phyloP scores from a whole-genome alignment of 2,329 filamentous ascomycete genomes.

The Cyphellophora europaea region DNA sequence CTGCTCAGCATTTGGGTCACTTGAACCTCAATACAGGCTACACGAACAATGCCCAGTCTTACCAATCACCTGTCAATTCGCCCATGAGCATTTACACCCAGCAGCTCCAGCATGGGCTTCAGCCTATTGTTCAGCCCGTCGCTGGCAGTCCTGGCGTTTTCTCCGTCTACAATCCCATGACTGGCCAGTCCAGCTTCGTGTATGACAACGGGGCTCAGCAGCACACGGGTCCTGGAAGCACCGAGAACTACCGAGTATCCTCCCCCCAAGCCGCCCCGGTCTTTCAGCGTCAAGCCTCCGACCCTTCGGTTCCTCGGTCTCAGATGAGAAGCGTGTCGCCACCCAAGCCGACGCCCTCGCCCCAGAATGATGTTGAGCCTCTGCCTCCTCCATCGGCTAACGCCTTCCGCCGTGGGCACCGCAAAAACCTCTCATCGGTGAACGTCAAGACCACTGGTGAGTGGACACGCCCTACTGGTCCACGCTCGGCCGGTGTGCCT shows the following conservation, averaged over 20 bases:
- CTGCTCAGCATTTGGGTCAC: slow-evolving; percentile 72
- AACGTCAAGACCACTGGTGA: slow-evolving; percentile 39
- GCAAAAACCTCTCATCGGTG: slow-evolving; percentile 72
- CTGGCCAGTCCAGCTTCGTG: slow-evolving; percentile 74
- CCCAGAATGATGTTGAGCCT: slow-evolving; percentile 59
- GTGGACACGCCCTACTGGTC: slow-evolving; percentile 52
- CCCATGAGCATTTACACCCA: slow-evolving; percentile 53
- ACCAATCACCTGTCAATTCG: slow-evolving; percentile 43
- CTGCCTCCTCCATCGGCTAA: slow-evolving; percentile 82
- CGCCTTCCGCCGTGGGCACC: slow-evolving; percentile 87
- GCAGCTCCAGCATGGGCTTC: slow-evolving; percentile 57
- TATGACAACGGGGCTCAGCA: slow-evolving; percentile 57
- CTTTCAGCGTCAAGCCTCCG: slow-evolving; percentile 73
- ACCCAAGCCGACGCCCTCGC: slow-evolving; percentile 56
- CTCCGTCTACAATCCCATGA: slow-evolving; percentile 75
- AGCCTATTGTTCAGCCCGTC: slow-evolving; percentile 54
- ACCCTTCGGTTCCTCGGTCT: slow-evolving; percentile 38
- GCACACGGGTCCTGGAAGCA: slow-evolving; percentile 19
- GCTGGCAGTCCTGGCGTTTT: slow-evolving; percentile 66
- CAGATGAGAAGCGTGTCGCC: slow-evolving; percentile 59
- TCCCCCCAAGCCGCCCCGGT: slow-evolving; percentile 46
- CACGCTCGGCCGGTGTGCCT: slow-evolving; percentile 73
- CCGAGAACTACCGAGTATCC: slow-evolving; percentile 10
- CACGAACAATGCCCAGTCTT: slow-evolving; percentile 36
- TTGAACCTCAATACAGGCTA: slow-evolving; percentile 52